Base-by-base conservation (phyloP, 371 early-diverging fungal species). In the Rhizopus delemar region DNA sequence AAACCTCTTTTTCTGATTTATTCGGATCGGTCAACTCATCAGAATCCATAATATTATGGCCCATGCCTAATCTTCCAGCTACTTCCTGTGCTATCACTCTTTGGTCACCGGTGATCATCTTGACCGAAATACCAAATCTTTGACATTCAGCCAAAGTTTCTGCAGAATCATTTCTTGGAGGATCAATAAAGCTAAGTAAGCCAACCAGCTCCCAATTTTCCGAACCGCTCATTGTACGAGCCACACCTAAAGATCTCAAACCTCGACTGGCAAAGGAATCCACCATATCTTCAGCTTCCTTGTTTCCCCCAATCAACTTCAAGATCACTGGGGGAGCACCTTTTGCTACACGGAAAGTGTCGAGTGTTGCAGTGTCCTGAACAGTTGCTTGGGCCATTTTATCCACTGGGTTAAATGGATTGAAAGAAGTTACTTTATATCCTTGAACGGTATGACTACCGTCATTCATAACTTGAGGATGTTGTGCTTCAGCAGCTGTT, bases 81-180 rank as follows among this genome's bases (percentile, higher is more conserved):
- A 91, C 85, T 60, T 93, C 85, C 69, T 86, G 86, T 41, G 93
- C 92, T 66, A 95, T 91, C 39, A 92, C 86, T 29, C 88, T 78
- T 70, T 92, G 93, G 68, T 93, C 93, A 60, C 94, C 96, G 15
- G 94, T 94, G 65, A 94, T 90, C 93, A 95, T 94, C 73, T 93
- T 86, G 63, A 94, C 93, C 59, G 85, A 69, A 58, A 95, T 87
- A 53, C 95, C 95, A 46, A 91, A 88, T 29, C 70, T 70, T 52
- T 88, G 80, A 59, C 92, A 90, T 41, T 88, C 86, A 53, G 82
- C 81, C 56, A 94, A 88, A n/a, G 92, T 91, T 43, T 74, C 82
- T 74, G 85, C 81, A 59, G 87, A 83, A 41, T 87, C 89, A 53
- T 81, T 74, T 49, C 87, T 85, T 8, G 93, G 92, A 9, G 94